These are phyloP conservation scores for Termitomyces sp. DNA, from an alignment of 768 basidiomycete species.

Conservation along the genomic window DNA sequence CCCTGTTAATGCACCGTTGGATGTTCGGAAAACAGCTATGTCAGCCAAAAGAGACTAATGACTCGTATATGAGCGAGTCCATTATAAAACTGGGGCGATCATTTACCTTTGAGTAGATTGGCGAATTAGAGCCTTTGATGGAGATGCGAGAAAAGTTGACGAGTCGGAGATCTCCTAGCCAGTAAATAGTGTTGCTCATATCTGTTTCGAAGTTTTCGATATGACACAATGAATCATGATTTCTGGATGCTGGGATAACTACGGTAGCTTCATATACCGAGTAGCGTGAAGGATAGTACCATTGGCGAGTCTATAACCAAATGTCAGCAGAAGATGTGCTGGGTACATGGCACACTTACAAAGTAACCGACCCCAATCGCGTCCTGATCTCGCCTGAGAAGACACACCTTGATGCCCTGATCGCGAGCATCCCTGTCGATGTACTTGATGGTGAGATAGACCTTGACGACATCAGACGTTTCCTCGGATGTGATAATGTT, in stretches of 20 bases:
- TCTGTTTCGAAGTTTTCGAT: conserved; percentile 44
- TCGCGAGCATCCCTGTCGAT: conserved; percentile 17
- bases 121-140: conserved; percentile 32
- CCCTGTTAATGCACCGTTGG: conserved; percentile 40
- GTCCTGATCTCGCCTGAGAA: conserved; percentile 21
- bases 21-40: conserved; percentile 18
- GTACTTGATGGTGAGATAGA: conserved; percentile 26
- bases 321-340: background rate
- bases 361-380: conserved; percentile 35
- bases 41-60: conserved; percentile 21
- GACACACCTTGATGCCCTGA: conserved; percentile 26
- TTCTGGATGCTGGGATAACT: conserved; percentile 30
- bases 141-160: conserved; percentile 35
- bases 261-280: conserved; percentile 27
- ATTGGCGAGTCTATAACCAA: conserved; percentile 5
- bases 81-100: background rate
- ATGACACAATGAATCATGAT: conserved; percentile 17
- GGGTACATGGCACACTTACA: conserved; percentile 19
- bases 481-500: conserved; percentile 24
- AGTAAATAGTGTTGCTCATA: conserved; percentile 36
- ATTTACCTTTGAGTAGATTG: conserved; percentile 32
- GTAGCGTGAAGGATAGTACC: background rate
- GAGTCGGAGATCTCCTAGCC: conserved; percentile 30
- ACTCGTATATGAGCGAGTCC: background rate
- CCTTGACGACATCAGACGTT: conserved; percentile 20